Conservation (phyloP, 179 eudicot species). For the Silene coronaria region DNA sequence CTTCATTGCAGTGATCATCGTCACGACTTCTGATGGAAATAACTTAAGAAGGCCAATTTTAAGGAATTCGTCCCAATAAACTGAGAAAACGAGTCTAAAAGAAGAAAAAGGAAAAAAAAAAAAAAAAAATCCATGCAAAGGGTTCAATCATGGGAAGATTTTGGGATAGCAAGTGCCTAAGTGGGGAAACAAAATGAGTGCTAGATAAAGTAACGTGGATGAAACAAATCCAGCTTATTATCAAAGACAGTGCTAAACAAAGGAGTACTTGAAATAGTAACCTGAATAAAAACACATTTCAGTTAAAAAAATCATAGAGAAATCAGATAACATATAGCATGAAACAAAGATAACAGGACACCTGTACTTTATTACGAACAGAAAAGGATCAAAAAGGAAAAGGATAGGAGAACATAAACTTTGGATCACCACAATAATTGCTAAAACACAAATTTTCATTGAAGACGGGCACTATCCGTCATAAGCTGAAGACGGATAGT, state of each 20-base stretch:
- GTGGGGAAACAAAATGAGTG: constrained; percentile 8
- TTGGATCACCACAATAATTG: constrained; percentile 15
- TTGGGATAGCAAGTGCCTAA: neutral
- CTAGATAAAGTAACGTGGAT: constrained; percentile 17
- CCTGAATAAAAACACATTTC: neutral
- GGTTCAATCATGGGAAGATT: constrained; percentile 9
- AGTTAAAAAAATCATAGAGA: neutral
- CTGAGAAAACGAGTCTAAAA: neutral
- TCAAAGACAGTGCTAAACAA: neutral
- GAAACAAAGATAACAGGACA: constrained; percentile 4
- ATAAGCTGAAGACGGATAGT: too few relatives aligned
- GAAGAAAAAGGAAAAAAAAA: too few relatives aligned
- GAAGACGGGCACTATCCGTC: too few relatives aligned
- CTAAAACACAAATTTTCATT: too few relatives aligned
- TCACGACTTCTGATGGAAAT: neutral
- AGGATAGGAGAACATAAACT: constrained; percentile 15
- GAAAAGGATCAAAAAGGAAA: constrained; percentile 10
- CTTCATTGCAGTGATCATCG: neutral
- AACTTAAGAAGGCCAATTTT: too few relatives aligned
- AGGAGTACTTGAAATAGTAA: constrained; percentile 15
- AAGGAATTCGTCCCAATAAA: neutral
- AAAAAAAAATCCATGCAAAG: neutral
- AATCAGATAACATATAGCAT: neutral
- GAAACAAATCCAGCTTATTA: neutral
- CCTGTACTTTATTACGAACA: constrained; percentile 8